Percentiles rank a stretch among this genome's conserved stretches.
Conservation (phyloP, 495 filamentous ascomycete species). For the Penicillium silybi region DNA sequence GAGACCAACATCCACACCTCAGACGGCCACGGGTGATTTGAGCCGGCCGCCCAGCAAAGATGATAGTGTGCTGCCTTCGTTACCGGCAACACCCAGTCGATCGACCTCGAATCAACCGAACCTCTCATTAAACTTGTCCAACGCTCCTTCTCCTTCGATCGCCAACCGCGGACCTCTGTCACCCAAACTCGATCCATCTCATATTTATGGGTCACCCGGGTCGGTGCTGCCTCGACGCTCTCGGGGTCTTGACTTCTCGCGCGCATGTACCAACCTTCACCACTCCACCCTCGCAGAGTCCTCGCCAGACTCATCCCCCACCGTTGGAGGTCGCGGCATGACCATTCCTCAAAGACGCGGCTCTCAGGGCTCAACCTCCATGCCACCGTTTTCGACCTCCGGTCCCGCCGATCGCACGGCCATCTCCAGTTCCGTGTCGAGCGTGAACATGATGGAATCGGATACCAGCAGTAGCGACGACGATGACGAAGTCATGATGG, state of each 20-base stretch:
- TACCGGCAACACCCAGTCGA: slow-evolving; percentile 62
- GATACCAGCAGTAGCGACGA: slow-evolving; percentile 74
- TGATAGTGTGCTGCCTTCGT: slow-evolving; percentile 62
- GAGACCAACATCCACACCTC: slow-evolving; percentile 27
- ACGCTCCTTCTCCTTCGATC: slow-evolving; percentile 48
- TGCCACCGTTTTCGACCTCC: slow-evolving; percentile 37
- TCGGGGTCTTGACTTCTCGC: slow-evolving; percentile 85
- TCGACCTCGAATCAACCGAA: slow-evolving; percentile 56
- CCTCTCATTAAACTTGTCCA: slow-evolving; percentile 70
- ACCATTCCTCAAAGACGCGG: slow-evolving; percentile 65
- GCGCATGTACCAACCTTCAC: slow-evolving; percentile 90
- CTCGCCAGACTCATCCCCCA: slow-evolving; percentile 92
- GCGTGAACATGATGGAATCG: slow-evolving; percentile 72
- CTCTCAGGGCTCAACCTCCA: slow-evolving; percentile 41
- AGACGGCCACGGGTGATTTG: slow-evolving; percentile 25
- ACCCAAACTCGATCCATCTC: slow-evolving; percentile 77
- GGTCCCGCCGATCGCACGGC: slow-evolving; percentile 60
- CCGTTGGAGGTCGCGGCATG: slow-evolving; percentile 73
- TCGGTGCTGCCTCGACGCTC: slow-evolving; percentile 84
- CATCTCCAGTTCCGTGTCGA: slow-evolving; percentile 82
- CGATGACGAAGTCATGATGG: slow-evolving; percentile 73
- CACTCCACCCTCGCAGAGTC: slow-evolving; percentile 90
- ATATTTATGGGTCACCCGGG: slow-evolving; percentile 77
- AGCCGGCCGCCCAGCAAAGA: slow-evolving; percentile 60
- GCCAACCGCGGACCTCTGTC: slow-evolving; percentile 69